Evolutionary conservation across 2,329 filamentous ascomycete genomes (phyloP), one percentile per base, ranked within the genome.

Genomic region (Bipolaris zeicola): DNA sequence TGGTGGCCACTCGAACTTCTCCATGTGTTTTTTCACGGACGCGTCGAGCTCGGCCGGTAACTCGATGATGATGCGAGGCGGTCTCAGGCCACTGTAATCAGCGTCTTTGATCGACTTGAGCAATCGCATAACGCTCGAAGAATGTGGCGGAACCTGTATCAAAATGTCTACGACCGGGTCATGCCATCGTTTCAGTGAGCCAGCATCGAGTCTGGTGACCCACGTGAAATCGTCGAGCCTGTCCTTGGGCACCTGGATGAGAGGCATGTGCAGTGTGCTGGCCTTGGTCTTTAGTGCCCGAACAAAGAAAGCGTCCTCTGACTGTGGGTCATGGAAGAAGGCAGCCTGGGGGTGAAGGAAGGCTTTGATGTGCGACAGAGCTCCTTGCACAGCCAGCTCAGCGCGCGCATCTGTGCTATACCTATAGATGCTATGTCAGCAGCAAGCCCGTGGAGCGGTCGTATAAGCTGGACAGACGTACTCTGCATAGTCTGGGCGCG

Each of bases 61-160:
- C 70, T 98, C 93, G 47, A 98, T 87, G 2, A 90, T 96, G 44
- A 99, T 79, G 60, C 89, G 87, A 3, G 93, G 93, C 1, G 84
- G 78, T 1, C 83, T 79, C 39, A 89, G 80, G 0, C 89, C 88
- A 44, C 86, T 83, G 71, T 92, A 94, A 71, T 97, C 92, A 5
- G 91, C 91, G 6, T 80, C 79, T 60, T 84, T 81, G 24, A 99
- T 81, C 4, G 92, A 96, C 57, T 85, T 84, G 3, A 99, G 83
- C 31, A 97, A 81, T 52, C 91, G 84, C 48, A 91, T 85, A 28
- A 97, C 89, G 10, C 91, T 92, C 2, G 90, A 88, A 18, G 89
- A 87, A 7, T 83, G 82, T 3, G 86, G 78, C 6, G 87, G 84
- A 1, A 90, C 91, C 57, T 96, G 91, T 7, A 98, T 85, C 11